Evolutionary conservation across 495 filamentous ascomycete species (phyloP).

Genomic region (Neurospora terricola): DNA sequence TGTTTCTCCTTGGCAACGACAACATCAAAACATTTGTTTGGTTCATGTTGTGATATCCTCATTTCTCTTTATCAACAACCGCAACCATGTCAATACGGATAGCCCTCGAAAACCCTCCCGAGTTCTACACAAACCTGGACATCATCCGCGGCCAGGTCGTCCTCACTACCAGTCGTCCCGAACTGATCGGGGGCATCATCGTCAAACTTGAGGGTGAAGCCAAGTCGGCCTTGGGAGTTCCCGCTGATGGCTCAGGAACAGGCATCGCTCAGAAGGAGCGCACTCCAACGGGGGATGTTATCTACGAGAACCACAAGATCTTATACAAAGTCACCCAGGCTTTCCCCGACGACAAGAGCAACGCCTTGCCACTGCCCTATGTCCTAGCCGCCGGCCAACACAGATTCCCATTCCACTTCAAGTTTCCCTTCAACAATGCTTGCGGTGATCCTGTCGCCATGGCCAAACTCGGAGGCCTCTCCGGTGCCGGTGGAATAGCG

Average conservation of each 20-base stretch:
- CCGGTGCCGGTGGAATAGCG: slow-evolving; percentile 25
- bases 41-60: not conserved
- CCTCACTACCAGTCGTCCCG: slow-evolving; percentile 50
- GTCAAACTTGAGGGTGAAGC: slow-evolving; percentile 94
- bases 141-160: slow-evolving; percentile 57
- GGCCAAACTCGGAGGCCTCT: slow-evolving; percentile 32
- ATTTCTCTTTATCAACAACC: slow-evolving; percentile 31
- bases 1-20: not conserved
- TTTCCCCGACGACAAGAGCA: slow-evolving; percentile 51
- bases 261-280: slow-evolving; percentile 19
- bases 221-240: slow-evolving; percentile 44
- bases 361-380: slow-evolving; percentile 50
- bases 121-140: slow-evolving; percentile 86
- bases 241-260: slow-evolving; percentile 9
- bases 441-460: slow-evolving; percentile 50
- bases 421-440: slow-evolving; percentile 86
- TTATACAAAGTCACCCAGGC: slow-evolving; percentile 71
- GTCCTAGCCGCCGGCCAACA: slow-evolving; percentile 68
- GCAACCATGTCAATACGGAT: slow-evolving; percentile 66
- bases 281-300: slow-evolving; percentile 22
- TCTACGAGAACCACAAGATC: slow-evolving; percentile 48
- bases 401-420: slow-evolving; percentile 86
- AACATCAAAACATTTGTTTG: not conserved
- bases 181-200: slow-evolving; percentile 64
- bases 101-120: slow-evolving; percentile 60